phyloP scores from a whole-genome alignment of 1,284 basidiomycete genomes.

The Ustilago sp. region DNA sequence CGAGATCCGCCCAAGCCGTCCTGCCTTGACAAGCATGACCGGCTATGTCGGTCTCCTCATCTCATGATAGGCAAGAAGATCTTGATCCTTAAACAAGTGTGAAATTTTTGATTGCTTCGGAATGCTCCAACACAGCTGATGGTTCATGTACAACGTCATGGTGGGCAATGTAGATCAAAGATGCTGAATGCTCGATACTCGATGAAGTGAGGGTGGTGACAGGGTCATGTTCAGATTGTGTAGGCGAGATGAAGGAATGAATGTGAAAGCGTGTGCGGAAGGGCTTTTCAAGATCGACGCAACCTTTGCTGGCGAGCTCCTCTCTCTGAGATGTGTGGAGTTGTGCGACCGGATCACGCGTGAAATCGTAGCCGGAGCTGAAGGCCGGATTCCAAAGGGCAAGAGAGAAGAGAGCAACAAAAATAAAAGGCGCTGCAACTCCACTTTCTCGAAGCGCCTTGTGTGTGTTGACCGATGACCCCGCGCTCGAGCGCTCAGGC shows the following conservation, averaged over 20 bases:
- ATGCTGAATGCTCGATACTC: background rate
- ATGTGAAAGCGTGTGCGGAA: slow-evolving; percentile 18
- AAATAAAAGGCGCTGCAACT: slow-evolving; percentile 2
- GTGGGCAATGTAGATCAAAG: no score
- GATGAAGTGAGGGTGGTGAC: background rate
- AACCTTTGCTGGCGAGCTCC: background rate
- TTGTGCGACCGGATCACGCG: slow-evolving; percentile 13
- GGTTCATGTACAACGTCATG: no score
- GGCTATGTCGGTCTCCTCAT: background rate
- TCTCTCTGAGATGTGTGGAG: background rate
- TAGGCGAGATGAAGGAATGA: slow-evolving; percentile 1
- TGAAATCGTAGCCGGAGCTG: slow-evolving; percentile 19
- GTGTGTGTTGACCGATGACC: background rate
- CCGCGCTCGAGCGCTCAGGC: slow-evolving; percentile 4
- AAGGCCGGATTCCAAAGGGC: slow-evolving; percentile 2
- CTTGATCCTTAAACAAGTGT: background rate
- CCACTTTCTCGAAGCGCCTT: slow-evolving; percentile 12
- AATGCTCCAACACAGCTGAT: background rate
- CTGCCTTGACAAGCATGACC: background rate
- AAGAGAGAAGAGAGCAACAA: background rate
- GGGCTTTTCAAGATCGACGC: background rate
- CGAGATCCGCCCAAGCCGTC: background rate
- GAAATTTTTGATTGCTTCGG: background rate
- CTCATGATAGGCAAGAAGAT: background rate
- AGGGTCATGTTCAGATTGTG: background rate